These are phyloP conservation scores for Lepidium didymum DNA, from an alignment of 345 rosid species.

Conservation along the genomic window DNA sequence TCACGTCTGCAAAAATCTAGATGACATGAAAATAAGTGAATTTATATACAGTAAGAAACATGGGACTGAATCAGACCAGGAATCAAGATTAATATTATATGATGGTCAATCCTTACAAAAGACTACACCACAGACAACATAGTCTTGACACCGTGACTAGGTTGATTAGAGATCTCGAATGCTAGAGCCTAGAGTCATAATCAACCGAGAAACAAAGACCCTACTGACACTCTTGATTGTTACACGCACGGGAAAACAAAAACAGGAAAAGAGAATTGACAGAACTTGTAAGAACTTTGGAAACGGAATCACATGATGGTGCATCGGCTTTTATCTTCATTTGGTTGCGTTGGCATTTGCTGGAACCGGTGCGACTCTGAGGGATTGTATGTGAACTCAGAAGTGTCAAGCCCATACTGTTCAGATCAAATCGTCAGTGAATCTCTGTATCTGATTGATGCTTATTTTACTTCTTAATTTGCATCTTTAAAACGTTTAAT, in stretches of 20 bases:
- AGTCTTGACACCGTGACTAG: conserved; percentile 9
- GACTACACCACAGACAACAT: conserved; percentile 18
- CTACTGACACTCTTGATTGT: conserved; percentile 16
- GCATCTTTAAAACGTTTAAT: background rate
- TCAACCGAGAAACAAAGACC: conserved; percentile 10
- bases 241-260: background rate
- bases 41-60: background rate
- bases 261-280: background rate
- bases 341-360: conserved; percentile 53
- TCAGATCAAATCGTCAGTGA: conserved; percentile 9
- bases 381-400: conserved; percentile 93
- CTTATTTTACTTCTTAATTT: background rate
- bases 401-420: conserved; percentile 94
- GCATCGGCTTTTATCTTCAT: conserved; percentile 85
- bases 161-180: conserved; percentile 8
- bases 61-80: conserved; percentile 1
- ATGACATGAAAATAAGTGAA: background rate
- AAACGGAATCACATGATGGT: conserved; percentile 56
- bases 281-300: background rate
- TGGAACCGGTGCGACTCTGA: conserved; percentile 69
- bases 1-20: background rate
- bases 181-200: background rate
- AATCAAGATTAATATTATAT: background rate
- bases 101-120: conserved; percentile 7
- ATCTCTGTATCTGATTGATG: background rate